A percentile compares a stretch with the other conserved stretches of the same genome.
These are phyloP conservation scores for cucumber (Cucumis sativus) DNA, from an alignment of 306 rosid genomes.

Conservation along the genomic window Cucumber_9930_V3 NC_026655.2:27872501-27873000, in stretches of 20 bases:
- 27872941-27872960: too few species aligned
- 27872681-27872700: conserved; percentile 62
- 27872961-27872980: too few species aligned
- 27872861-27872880: too few species aligned
- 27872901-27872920: too few species aligned
- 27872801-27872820: conserved; percentile 70
- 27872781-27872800: conserved; percentile 70
- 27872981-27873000: too few species aligned
- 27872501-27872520: conserved; percentile 65
- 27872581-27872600: conserved; percentile 54
- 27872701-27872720: conserved; percentile 56
- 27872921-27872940: too few species aligned
- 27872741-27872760: conserved; percentile 81
- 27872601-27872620: conserved; percentile 72
- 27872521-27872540: conserved; percentile 58
- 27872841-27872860: conserved; percentile 4
- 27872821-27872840: conserved; percentile 65
- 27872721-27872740: conserved; percentile 51
- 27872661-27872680: conserved; percentile 65
- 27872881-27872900: too few species aligned
- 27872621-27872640: conserved; percentile 73
- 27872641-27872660: conserved; percentile 56
- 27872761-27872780: conserved; percentile 36
- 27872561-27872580: conserved; percentile 89
- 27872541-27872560: conserved; percentile 52